These are phyloP conservation scores for Fusarium foetens DNA, from an alignment of 2,329 filamentous ascomycete species.

Conservation along the genomic window DNA sequence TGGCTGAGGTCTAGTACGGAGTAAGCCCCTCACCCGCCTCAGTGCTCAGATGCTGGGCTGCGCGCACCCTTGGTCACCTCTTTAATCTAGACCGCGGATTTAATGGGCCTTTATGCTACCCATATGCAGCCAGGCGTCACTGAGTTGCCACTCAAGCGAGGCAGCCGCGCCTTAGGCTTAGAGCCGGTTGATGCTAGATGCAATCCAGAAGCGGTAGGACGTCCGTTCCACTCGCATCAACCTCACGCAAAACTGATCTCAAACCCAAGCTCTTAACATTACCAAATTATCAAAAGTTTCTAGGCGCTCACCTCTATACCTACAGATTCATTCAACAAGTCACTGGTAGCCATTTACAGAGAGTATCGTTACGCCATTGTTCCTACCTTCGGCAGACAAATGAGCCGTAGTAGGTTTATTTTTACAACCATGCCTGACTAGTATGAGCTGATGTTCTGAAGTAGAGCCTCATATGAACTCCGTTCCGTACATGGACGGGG, in stretches of 20 bases:
- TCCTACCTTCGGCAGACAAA: neutral
- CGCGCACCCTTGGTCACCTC: neutral
- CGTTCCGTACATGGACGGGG: neutral
- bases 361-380: neutral
- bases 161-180: neutral
- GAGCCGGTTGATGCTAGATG: neutral
- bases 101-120: too few species aligned
- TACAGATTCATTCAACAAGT: too few species aligned
- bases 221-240: too few species aligned
- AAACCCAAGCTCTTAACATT: too few species aligned
- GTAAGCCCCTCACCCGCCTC: too few species aligned
- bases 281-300: too few species aligned
- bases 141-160: neutral
- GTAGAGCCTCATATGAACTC: neutral
- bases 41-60: neutral
- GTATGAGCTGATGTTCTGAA: neutral
- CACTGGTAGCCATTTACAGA: neutral
- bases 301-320: too few species aligned
- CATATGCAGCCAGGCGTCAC: neutral
- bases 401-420: neutral
- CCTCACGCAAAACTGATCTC: too few species aligned
- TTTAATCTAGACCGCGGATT: too few species aligned
- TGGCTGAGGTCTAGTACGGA: too few species aligned
- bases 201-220: too few species aligned
- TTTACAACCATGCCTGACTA: neutral